A percentile compares a stretch with the other conserved stretches of the same genome.
These are phyloP conservation scores for Chaetomium sp. DNA, from an alignment of 2,329 filamentous ascomycete species.

Conservation along the genomic window DNA sequence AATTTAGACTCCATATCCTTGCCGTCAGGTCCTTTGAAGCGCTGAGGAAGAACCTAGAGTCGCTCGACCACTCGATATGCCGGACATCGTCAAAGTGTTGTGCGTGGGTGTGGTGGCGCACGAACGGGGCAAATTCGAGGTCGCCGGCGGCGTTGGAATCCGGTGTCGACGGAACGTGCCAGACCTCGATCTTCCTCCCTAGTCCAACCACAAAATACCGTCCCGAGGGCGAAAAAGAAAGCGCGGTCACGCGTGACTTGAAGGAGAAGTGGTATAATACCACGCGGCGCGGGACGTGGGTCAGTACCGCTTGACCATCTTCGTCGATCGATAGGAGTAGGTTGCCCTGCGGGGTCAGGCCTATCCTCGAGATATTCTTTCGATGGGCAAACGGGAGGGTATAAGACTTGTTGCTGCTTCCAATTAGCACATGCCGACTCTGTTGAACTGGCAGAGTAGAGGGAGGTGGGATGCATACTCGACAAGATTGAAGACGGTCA, in stretches of 20 bases:
- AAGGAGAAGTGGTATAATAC: slow-evolving; percentile 96
- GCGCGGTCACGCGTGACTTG: slow-evolving; percentile 75
- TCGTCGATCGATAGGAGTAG: slow-evolving; percentile 91
- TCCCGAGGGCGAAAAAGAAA: slow-evolving; percentile 89
- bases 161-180: slow-evolving; percentile 91
- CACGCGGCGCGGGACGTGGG: slow-evolving; percentile 83
- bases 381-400: slow-evolving; percentile 90
- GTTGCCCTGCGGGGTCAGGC: slow-evolving; percentile 86
- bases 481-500: slow-evolving; percentile 93
- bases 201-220: slow-evolving; percentile 87
- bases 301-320: slow-evolving; percentile 90
- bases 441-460: no score
- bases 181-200: slow-evolving; percentile 87
- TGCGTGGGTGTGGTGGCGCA: slow-evolving; percentile 80
- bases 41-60: slow-evolving; percentile 93
- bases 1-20: slow-evolving; percentile 90
- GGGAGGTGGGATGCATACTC: slow-evolving; percentile 49
- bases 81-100: slow-evolving; percentile 87
- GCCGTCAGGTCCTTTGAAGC: slow-evolving; percentile 90
- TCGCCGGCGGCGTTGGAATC: slow-evolving; percentile 77
- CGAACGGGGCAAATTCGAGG: slow-evolving; percentile 92
- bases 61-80: slow-evolving; percentile 91
- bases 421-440: slow-evolving; percentile 33
- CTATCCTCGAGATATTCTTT: slow-evolving; percentile 87
- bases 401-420: slow-evolving; percentile 75